Percentiles rank a stretch among this genome's conserved stretches.
phyloP scores from a whole-genome alignment of 331 rosid genomes.

The Quercus phellos region DNA sequence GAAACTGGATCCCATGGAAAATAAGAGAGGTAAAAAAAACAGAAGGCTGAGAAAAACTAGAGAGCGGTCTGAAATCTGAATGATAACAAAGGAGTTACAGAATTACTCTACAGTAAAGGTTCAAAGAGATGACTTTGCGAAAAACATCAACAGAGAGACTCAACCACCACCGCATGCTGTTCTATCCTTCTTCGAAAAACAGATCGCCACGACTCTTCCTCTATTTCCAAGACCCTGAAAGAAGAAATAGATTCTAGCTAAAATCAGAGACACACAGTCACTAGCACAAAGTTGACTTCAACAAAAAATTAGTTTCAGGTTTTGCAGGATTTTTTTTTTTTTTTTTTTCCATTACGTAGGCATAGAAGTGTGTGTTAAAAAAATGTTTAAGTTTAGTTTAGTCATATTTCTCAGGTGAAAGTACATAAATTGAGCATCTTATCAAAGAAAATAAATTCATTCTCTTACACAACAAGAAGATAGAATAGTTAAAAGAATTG shows the following conservation, averaged over 20 bases:
- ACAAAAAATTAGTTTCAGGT: neutral
- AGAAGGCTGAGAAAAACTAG: neutral
- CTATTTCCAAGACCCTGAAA: constrained; percentile 33
- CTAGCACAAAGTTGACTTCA: constrained; percentile 7
- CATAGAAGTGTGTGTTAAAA: no score
- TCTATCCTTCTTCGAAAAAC: constrained; percentile 43
- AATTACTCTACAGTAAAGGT: constrained; percentile 90
- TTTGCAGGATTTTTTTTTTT: neutral
- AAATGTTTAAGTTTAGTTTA: no score
- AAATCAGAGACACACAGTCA: neutral
- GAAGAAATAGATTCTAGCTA: neutral
- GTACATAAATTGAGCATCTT: neutral
- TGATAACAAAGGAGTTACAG: constrained; percentile 44
- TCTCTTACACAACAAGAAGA: neutral
- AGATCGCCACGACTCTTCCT: constrained; percentile 27
- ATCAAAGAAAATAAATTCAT: neutral
- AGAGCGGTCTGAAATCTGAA: neutral
- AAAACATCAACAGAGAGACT: constrained; percentile 67
- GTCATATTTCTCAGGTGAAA: neutral
- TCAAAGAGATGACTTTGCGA: constrained; percentile 78
- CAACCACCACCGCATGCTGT: constrained; percentile 97
- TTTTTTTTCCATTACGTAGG: neutral
- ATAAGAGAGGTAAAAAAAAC: neutral
- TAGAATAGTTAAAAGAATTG: neutral
- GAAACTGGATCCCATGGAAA: constrained; percentile 85